Evolutionary conservation across 768 basidiomycete species (phyloP), one percentile per base, ranked within the genome.

Genomic region (Pilatotrama ljubarskyi): DNA sequence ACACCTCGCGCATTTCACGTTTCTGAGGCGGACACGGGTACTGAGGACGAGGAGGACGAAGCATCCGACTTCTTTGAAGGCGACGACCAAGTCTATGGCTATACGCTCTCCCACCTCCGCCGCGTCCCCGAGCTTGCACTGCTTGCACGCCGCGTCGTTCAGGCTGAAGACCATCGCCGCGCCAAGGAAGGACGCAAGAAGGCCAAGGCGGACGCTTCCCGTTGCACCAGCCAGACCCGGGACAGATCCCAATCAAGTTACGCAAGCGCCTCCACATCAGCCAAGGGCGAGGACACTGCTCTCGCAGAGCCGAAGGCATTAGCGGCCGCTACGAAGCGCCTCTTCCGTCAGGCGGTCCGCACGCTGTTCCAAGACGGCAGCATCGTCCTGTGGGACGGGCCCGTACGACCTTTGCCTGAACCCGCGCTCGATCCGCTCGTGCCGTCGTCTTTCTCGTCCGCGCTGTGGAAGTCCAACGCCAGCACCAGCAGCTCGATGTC

Each of bases 301-400:
- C 54, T 70, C 53, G 69, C 71, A 35, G 59, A 72, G 61, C 40
- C 37, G 3, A 58, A 51, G 24, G 85, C 47, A 4, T 9, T 25
- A 2, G 55, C 55, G 35, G 20, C 24, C 3, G 55, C 85, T 72
- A 81, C 84, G 72, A 90, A 90, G 67, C 79, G 87, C 9, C 77
- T 93, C 2, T 93, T 90, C 72, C 72, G 75, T 18, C 84, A 81
- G 77, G 85, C 86, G 0, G 76, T 92, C 52, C 75, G 83, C 18
- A 81, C 85, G 68, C 73, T 92, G 20, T 76, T 84, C 49, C 78
- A 83, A 55, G 90, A 91, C 58, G 91, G 91, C n/a, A 83, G 81
- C 55, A 84, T 92, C 58, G 77, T 91, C 0, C 71, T 89, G 3
- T 90, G 88, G 85, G 85, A 89, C 58, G 88, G 88, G 0, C 83